These are phyloP conservation scores for Exophiala aquamarina DNA, from an alignment of 2,329 filamentous ascomycete genomes.

Conservation along the genomic window DNA sequence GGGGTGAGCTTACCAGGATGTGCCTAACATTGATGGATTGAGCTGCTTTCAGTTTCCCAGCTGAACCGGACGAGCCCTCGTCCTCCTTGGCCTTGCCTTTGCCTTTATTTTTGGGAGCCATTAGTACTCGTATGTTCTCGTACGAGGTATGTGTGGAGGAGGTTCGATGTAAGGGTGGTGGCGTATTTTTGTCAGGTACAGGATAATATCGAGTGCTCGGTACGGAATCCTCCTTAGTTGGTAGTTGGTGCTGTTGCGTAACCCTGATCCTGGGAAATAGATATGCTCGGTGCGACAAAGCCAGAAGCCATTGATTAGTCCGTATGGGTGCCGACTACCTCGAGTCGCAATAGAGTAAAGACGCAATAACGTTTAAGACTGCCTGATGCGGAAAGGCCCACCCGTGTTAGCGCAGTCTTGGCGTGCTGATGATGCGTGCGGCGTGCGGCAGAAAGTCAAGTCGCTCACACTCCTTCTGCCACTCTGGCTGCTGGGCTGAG, in stretches of 20 bases:
- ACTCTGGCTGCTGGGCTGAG: not conserved
- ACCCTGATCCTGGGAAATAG: too few species aligned
- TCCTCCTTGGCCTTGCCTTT: conserved; percentile 39
- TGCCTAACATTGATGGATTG: conserved; percentile 66
- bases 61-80: conserved; percentile 31
- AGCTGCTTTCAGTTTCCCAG: conserved; percentile 53
- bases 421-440: not conserved
- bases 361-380: not conserved
- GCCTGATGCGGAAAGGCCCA: not conserved
- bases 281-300: not conserved
- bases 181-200: too few species aligned
- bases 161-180: too few species aligned
- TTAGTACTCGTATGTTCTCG: too few species aligned
- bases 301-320: too few species aligned
- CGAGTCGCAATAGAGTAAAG: too few species aligned
- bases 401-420: conserved; percentile 1
- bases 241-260: too few species aligned
- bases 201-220: too few species aligned
- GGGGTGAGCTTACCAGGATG: conserved; percentile 51
- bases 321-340: too few species aligned
- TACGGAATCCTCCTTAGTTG: too few species aligned
- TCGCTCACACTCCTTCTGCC: not conserved
- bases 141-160: too few species aligned
- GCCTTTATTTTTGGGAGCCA: conserved; percentile 32
- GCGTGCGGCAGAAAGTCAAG: too few species aligned